phyloP scores from a whole-genome alignment of 495 filamentous ascomycete genomes.

The Xylaria palmicola region DNA sequence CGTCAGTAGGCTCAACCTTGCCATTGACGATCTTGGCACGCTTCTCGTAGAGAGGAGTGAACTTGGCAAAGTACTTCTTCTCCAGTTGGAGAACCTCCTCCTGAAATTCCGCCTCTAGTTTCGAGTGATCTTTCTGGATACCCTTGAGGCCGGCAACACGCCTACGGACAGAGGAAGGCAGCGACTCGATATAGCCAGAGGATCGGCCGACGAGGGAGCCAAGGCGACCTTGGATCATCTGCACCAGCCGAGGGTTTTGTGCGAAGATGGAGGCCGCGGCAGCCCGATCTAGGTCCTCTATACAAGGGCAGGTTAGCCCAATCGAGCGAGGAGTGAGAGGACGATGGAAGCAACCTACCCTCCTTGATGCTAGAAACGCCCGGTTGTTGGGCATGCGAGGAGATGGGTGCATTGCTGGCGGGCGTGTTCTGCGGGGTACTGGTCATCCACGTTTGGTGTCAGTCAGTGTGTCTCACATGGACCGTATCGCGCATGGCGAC shows the following conservation, averaged over 20 bases:
- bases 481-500: conserved; percentile 1
- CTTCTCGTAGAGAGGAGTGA: conserved; percentile 95
- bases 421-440: conserved; percentile 97
- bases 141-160: conserved; percentile 95
- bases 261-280: conserved; percentile 89
- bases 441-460: conserved; percentile 27
- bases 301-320: conserved; percentile 18
- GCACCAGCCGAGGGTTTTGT: conserved; percentile 86
- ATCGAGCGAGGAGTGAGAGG: background rate
- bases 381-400: conserved; percentile 94
- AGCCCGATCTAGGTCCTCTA: conserved; percentile 88
- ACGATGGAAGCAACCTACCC: conserved; percentile 58
- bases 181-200: conserved; percentile 96
- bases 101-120: conserved; percentile 96
- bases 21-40: conserved; percentile 94
- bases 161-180: conserved; percentile 82
- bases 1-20: conserved; percentile 75
- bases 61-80: conserved; percentile 99
- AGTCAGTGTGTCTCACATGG: conserved; percentile 20
- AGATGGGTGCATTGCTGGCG: conserved; percentile 91
- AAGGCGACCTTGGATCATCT: conserved; percentile 96
- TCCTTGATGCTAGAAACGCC: conserved; percentile 95
- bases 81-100: conserved; percentile 96
- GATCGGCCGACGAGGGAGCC: conserved; percentile 90
- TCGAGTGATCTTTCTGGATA: conserved; percentile 97